Evolutionary conservation across 2,329 filamentous ascomycete genomes (phyloP).

Genomic region (Paecilomyces variotii): DNA sequence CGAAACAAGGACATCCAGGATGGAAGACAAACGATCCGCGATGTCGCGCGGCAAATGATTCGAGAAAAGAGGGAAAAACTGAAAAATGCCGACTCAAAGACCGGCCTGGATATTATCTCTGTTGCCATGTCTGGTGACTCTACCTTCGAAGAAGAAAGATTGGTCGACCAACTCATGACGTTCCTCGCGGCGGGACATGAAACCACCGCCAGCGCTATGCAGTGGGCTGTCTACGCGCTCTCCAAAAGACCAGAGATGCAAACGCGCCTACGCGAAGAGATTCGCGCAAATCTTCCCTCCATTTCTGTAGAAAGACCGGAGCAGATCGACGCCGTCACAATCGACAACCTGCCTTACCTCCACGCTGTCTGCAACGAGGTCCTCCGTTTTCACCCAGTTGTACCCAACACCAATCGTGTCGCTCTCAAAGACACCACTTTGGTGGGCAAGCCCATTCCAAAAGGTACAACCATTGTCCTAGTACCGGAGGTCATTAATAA

Average conservation of each 20-base stretch:
- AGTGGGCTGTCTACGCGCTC: conserved; percentile 18
- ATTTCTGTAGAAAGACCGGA: neutral
- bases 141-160: no score
- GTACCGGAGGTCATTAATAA: conserved; percentile 60
- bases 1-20: no score
- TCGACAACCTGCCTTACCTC: conserved; percentile 63
- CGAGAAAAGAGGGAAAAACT: no score
- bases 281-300: conserved; percentile 12
- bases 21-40: no score
- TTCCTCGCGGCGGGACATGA: conserved; percentile 9
- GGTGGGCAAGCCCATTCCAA: conserved; percentile 54
- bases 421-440: conserved; percentile 58
- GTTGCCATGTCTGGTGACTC: no score
- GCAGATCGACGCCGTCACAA: neutral
- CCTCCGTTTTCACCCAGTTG: conserved; percentile 60
- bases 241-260: conserved; percentile 16
- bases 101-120: no score
- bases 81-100: no score
- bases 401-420: conserved; percentile 60
- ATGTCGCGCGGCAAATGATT: no score
- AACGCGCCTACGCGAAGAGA: conserved; percentile 14
- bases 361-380: conserved; percentile 68
- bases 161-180: no score
- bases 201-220: conserved; percentile 19
- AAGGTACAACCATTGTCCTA: conserved; percentile 60